Base-by-base conservation (phyloP, 2,329 filamentous ascomycete species). In the Coniochaeta hoffmannii region DNA sequence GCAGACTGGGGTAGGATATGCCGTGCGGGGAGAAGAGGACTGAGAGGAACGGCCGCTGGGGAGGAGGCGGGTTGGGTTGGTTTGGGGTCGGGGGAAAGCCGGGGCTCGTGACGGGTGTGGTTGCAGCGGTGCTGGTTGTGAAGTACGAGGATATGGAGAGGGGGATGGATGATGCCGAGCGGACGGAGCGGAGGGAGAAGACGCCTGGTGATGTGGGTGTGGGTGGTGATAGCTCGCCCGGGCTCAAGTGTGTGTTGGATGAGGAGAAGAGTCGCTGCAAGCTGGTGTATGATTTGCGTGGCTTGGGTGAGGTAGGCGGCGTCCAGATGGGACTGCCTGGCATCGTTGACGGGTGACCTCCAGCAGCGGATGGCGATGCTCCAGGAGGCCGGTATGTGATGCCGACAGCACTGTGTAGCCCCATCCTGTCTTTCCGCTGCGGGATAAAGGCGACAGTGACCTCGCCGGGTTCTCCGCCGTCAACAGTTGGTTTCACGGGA, bases 391-490 rank as follows among this genome's bases (percentile, higher is more conserved):
- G 79, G 65, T 90, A 90, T 1, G 87, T 90, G 61, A 90, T 87
- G 14, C 83, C 86, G 59, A 90, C 78, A 11, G 85, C 86, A 56
- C 82, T 81, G 64, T 88, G 85, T 0, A 87, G 64, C 3, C 80
- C 79, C 8, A 79, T 81, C 4, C 85, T 62, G 62, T 88, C 84
- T 50, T 75, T 69, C 63, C 80, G 83, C 54, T 85, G 81, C 0
- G 80, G 73, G 30, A 90, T 78, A 66, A 83, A 84, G 1, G 85
- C 76, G n/a, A 90, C 75, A 0, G 86, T 89, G n/a, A 89, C 76
- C 69, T 90, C 85, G 17, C 87, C 87, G 9, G 76, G 72, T 14
- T 75, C 69, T 5, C 81, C 83, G 24, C 75, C 74, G 0, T 76
- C 68, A 2, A 76, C 71, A 24, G 78, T 67, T 0, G 83, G 68